A percentile compares a stretch with the other conserved stretches of the same genome.
Conservation (phyloP, 176 grass and related monocot species). For the Oryza rufipogon region DNA sequence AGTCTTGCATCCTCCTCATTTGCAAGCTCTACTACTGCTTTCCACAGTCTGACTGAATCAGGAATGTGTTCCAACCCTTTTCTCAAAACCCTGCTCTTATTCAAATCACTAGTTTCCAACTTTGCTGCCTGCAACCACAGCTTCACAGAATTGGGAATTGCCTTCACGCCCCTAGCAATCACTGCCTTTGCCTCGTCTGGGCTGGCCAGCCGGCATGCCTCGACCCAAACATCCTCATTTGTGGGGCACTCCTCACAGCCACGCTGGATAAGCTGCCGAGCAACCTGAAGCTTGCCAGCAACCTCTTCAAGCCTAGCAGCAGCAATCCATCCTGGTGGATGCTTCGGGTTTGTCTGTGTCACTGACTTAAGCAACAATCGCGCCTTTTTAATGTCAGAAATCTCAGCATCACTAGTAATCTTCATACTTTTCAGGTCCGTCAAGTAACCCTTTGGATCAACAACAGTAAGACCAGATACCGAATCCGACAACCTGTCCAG, state of each 20-base stretch:
- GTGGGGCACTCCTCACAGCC: slow-evolving; percentile 95
- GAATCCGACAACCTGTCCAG: slow-evolving; percentile 87
- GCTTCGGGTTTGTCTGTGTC: slow-evolving; percentile 91
- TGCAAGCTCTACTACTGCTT: slow-evolving; percentile 83
- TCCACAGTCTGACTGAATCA: slow-evolving; percentile 92
- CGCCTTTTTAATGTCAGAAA: slow-evolving; percentile 95
- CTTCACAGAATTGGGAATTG: slow-evolving; percentile 89
- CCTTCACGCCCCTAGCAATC: slow-evolving; percentile 87
- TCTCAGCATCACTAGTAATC: slow-evolving; percentile 94
- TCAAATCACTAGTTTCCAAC: slow-evolving; percentile 66
- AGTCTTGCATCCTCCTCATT: slow-evolving; percentile 87
- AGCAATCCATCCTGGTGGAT: slow-evolving; percentile 94
- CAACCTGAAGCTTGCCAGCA: slow-evolving; percentile 79
- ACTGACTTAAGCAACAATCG: slow-evolving; percentile 83
- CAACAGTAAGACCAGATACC: slow-evolving; percentile 84
- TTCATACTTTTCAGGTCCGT: slow-evolving; percentile 96
- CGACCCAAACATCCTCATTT: slow-evolving; percentile 93
- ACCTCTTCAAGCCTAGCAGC: slow-evolving; percentile 91
- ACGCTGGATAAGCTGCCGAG: slow-evolving; percentile 80
- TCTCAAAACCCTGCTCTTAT: slow-evolving; percentile 74
- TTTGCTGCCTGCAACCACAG: slow-evolving; percentile 89
- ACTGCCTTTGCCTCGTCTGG: slow-evolving; percentile 89
- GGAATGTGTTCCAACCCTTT: slow-evolving; percentile 90
- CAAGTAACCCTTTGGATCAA: slow-evolving; percentile 94
- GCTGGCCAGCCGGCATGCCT: slow-evolving; percentile 85